Conservation (phyloP, 1,284 basidiomycete species). For the Melampsora larici-populina region DNA sequence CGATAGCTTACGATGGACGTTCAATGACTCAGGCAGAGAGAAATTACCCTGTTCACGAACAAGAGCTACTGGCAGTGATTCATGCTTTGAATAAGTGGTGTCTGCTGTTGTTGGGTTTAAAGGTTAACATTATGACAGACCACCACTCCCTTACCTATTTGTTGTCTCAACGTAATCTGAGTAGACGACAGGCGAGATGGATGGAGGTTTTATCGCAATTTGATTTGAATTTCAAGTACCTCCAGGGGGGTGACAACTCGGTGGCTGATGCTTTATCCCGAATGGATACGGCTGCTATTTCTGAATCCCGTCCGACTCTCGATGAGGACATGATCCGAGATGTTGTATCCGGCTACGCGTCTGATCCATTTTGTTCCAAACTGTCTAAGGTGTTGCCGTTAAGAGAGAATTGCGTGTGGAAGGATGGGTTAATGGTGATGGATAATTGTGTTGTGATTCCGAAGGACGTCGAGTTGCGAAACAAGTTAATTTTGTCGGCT, state of each 20-base stretch:
- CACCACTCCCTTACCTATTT: too few species aligned
- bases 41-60: too few species aligned
- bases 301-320: background rate
- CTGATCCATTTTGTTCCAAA: background rate
- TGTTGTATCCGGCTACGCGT: background rate
- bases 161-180: conserved; percentile 18
- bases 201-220: background rate
- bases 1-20: too few species aligned
- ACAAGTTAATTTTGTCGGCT: background rate
- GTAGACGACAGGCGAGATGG: background rate
- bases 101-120: too few species aligned
- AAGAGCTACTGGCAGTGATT: too few species aligned
- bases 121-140: too few species aligned
- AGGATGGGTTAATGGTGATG: background rate
- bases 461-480: background rate
- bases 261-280: background rate
- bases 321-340: too few species aligned
- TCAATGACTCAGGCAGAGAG: too few species aligned
- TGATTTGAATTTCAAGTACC: background rate
- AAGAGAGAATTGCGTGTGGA: background rate
- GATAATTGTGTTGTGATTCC: background rate
- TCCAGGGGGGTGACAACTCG: background rate
- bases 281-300: background rate
- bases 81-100: too few species aligned
- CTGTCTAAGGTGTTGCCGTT: background rate